Percentiles rank a stretch among this genome's conserved stretches.
Evolutionary conservation across 257 asterid genomes (phyloP).

Genomic region (Jasminum sambac): DNA sequence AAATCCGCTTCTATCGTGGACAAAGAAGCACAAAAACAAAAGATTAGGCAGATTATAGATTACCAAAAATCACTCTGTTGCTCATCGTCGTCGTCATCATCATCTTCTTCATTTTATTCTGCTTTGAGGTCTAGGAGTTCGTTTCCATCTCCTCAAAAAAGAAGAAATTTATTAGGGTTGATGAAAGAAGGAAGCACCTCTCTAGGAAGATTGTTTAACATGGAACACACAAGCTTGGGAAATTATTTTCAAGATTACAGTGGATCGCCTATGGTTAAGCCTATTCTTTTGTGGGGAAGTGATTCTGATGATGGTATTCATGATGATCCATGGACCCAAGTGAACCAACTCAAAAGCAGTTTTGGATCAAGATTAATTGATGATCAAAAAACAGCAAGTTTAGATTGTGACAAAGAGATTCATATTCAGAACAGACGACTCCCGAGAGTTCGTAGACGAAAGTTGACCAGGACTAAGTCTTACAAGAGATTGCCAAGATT

Average conservation of each 20-base stretch:
- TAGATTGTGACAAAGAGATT: neutral
- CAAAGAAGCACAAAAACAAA: conserved; percentile 38
- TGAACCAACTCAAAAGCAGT: conserved; percentile 22
- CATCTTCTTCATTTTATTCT: conserved; percentile 21
- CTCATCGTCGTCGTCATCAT: conserved; percentile 26
- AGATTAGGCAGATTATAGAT: conserved; percentile 45
- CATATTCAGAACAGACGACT: neutral
- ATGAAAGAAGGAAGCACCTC: conserved; percentile 50
- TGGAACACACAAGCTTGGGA: conserved; percentile 44
- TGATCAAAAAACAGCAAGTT: conserved; percentile 25
- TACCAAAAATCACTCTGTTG: conserved; percentile 41
- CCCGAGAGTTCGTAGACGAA: conserved; percentile 19
- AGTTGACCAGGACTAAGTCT: conserved; percentile 49
- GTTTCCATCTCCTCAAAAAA: conserved; percentile 27
- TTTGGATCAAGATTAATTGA: conserved; percentile 22
- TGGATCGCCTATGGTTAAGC: conserved; percentile 42
- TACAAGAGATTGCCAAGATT: conserved; percentile 52
- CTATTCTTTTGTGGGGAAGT: conserved; percentile 43
- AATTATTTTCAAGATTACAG: conserved; percentile 42
- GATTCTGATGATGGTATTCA: conserved; percentile 35
- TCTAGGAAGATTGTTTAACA: conserved; percentile 39
- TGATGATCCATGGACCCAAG: conserved; percentile 58
- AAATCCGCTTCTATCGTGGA: conserved; percentile 23
- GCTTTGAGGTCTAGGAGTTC: conserved; percentile 29
- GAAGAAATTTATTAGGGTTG: conserved; percentile 32